Evolutionary conservation across 305 asterid species (phyloP), one percentile per base, ranked within the genome.

Genomic region (Ilex paraguariensis): DNA sequence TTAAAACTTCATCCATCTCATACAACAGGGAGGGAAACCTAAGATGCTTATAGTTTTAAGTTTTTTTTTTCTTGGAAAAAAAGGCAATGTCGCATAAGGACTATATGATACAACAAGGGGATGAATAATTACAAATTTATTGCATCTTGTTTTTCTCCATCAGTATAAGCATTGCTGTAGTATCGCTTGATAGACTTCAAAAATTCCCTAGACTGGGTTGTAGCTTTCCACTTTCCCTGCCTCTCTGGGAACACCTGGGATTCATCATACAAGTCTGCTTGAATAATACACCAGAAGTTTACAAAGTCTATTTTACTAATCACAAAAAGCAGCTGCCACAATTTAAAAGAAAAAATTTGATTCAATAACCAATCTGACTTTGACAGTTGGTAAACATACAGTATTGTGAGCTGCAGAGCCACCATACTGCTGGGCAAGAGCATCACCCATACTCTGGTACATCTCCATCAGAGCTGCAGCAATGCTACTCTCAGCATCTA

Each of bases 361-460:
- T 36, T 36, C 7, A 36, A 4, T 36, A 36, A 36, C 42, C 6
- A 36, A 36, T 5, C 9, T 36, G 42, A 36, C 42, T 4, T 36
- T 36, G 9, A 36, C 42, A 36, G 7, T 21, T 52, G 56, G 63
- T 46, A 13, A 16, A 39, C 79, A 68, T 83, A 93, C 99, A 40
- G 95, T 90, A 75, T 93, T 93, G 74, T 93, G 99, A 46, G 99
- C 97, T 32, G 95, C 97, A 14, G 99, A 93, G 75, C 99, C 99
- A 68, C 99, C 97, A 78, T 93, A 90, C 65, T 93, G 99, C 73
- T 93, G 99, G 14, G 99, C 99, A 75, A 93, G 82, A 57, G 99
- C 99, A 78, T 93, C 99, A 66, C 99, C 99, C 99, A 90, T 93
- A 75, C 87, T 78, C 86, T 85, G 97, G 75, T 90, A 90, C 97